phyloP scores from a whole-genome alignment of 2,329 filamentous ascomycete genomes.

The Xylariaceae sp. region DNA sequence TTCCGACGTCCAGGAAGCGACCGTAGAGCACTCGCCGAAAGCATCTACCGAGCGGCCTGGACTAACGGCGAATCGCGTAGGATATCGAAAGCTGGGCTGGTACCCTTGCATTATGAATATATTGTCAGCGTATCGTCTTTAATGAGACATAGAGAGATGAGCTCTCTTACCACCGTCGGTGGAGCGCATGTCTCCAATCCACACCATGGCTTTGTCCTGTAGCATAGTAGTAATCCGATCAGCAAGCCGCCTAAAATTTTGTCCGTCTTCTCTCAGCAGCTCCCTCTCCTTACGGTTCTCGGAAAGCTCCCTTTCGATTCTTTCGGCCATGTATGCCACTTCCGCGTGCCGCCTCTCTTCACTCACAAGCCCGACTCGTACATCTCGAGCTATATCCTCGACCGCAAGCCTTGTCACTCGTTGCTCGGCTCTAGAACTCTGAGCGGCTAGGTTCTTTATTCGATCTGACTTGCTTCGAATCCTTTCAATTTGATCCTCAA shows the following conservation, averaged over 20 bases:
- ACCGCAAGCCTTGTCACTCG: slow-evolving; percentile 7
- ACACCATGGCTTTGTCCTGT: slow-evolving; percentile 6
- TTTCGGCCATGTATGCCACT: slow-evolving; percentile 10
- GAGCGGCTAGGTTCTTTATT: slow-evolving; percentile 17
- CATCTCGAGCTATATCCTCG: slow-evolving; percentile 13
- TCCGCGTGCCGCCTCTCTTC: slow-evolving; percentile 13
- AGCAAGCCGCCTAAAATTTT: slow-evolving; percentile 9
- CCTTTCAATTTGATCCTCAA: slow-evolving; percentile 14
- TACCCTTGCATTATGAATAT: neutral
- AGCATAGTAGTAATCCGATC: slow-evolving; percentile 1
- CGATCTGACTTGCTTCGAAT: slow-evolving; percentile 16
- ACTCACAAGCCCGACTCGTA: slow-evolving; percentile 4
- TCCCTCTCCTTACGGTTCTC: slow-evolving; percentile 14
- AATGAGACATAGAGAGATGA: neutral
- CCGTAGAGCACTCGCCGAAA: neutral
- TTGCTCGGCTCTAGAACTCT: slow-evolving; percentile 19
- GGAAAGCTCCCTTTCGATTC: slow-evolving; percentile 8
- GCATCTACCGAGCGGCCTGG: neutral
- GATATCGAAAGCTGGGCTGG: slow-evolving; percentile 3
- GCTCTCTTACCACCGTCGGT: neutral
- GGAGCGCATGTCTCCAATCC: slow-evolving; percentile 7
- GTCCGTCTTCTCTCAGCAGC: slow-evolving; percentile 6
- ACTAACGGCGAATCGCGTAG: neutral
- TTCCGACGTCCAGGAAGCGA: slow-evolving; percentile 10
- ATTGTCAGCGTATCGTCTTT: neutral